A percentile compares a stretch with the other conserved stretches of the same genome.
phyloP scores from a whole-genome alignment of 176 grass and related monocot species.

The Eragrostis nindensis region DNA sequence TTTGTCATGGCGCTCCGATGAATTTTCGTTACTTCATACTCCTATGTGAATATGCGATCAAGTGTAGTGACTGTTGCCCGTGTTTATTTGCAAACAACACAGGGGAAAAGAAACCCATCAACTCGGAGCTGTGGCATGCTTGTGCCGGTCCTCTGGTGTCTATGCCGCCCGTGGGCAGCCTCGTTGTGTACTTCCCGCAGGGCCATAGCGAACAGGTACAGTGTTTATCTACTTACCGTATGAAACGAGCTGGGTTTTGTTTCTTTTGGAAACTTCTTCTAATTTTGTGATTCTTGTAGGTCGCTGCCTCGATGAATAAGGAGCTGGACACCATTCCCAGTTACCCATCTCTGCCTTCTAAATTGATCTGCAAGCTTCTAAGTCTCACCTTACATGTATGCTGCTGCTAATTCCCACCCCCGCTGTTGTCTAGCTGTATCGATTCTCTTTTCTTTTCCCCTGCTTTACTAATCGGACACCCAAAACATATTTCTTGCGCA shows the following conservation, averaged over 20 bases:
- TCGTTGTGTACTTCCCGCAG: constrained; percentile 97
- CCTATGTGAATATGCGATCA: neutral
- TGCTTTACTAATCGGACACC: neutral
- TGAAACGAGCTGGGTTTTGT: constrained; percentile 21
- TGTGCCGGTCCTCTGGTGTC: constrained; percentile 90
- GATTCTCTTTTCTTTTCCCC: neutral
- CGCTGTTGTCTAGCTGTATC: neutral
- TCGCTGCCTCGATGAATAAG: constrained; percentile 97
- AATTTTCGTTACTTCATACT: neutral
- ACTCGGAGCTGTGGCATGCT: constrained; percentile 96
- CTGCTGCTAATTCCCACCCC: neutral
- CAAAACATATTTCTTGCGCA: constrained; percentile 41
- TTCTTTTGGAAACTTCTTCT: neutral
- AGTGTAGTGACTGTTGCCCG: neutral
- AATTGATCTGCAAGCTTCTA: constrained; percentile 92
- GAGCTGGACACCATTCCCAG: constrained; percentile 76
- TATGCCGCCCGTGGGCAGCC: constrained; percentile 80
- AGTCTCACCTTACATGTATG: constrained; percentile 88
- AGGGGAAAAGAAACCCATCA: constrained; percentile 94
- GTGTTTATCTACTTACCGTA: neutral
- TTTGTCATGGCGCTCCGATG: neutral
- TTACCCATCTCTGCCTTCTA: constrained; percentile 91
- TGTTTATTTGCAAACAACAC: constrained; percentile 36
- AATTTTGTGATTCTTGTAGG: constrained; percentile 46
- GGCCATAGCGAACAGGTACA: constrained; percentile 96